These are phyloP conservation scores for Juglanconis sp. DNA, from an alignment of 2,329 filamentous ascomycete species.

Conservation along the genomic window DNA sequence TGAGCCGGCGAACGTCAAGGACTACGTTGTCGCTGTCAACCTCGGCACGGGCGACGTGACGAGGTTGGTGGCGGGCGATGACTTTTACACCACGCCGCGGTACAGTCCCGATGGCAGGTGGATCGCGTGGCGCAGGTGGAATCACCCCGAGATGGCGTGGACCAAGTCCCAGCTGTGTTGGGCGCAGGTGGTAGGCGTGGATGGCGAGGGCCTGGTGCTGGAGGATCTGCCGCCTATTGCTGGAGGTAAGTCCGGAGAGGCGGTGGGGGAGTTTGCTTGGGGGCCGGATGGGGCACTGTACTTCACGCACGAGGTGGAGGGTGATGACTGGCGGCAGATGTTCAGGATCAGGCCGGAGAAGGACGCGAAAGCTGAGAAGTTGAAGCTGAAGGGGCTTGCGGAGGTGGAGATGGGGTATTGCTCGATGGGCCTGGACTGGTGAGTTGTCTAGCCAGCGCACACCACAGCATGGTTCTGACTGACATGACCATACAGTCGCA, in stretches of 20 bases:
- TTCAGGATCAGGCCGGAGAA: conserved; percentile 33
- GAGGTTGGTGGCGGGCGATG: conserved; percentile 40
- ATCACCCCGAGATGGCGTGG: conserved; percentile 52
- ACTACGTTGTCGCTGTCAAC: conserved; percentile 40
- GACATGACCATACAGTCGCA: conserved; percentile 3
- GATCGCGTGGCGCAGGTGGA: conserved; percentile 53
- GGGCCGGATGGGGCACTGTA: conserved; percentile 45
- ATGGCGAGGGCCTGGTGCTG: conserved; percentile 27
- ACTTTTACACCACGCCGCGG: conserved; percentile 51
- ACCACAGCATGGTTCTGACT: background rate
- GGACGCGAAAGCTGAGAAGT: conserved; percentile 20
- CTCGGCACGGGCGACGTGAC: conserved; percentile 37
- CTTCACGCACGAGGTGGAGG: conserved; percentile 43
- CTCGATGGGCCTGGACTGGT: conserved; percentile 29
- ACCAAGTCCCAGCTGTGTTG: conserved; percentile 41
- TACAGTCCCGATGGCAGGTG: conserved; percentile 45
- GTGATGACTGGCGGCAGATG: conserved; percentile 41
- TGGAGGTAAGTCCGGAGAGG: conserved; percentile 30
- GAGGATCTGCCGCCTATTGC: conserved; percentile 21
- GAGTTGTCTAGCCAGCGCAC: conserved; percentile 7
- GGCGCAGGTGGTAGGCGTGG: conserved; percentile 35
- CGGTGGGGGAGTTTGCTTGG: conserved; percentile 51
- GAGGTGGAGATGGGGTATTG: conserved; percentile 38
- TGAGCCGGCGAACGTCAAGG: conserved; percentile 30
- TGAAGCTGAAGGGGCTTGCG: conserved; percentile 38